A percentile compares a stretch with the other conserved stretches of the same genome.
Conservation (phyloP, 208 protist species). For the Baffinella frigidus region DNA sequence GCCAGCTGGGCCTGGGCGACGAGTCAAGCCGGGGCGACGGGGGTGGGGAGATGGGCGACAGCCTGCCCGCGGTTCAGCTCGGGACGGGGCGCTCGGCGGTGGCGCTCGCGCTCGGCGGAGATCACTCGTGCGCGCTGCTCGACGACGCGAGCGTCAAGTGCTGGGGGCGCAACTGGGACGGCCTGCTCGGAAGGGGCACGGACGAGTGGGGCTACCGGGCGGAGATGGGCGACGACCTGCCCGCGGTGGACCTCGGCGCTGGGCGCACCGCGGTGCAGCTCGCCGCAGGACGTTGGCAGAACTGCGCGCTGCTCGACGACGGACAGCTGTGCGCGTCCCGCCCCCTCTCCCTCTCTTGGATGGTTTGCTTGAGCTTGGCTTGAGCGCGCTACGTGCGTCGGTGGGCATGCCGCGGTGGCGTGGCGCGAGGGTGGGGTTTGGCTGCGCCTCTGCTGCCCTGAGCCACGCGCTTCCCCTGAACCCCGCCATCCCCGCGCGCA, state of each 20-base stretch:
- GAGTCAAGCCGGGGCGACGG: background rate
- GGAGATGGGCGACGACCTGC: background rate
- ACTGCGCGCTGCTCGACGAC: background rate
- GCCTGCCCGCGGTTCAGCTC: background rate
- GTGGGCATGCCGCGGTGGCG: too few relatives aligned
- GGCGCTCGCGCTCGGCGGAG: background rate
- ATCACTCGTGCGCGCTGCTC: background rate
- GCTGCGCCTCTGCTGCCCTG: background rate
- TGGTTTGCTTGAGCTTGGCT: too few relatives aligned
- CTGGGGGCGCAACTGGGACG: background rate
- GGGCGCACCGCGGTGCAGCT: background rate
- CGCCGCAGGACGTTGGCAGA: background rate
- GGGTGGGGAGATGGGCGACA: background rate
- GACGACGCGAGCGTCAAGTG: background rate
- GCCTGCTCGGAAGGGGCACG: background rate
- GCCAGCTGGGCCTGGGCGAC: constrained; percentile 1
- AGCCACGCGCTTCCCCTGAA: background rate
- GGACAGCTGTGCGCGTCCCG: too few relatives aligned
- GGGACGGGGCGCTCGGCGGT: background rate
- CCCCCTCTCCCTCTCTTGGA: too few relatives aligned
- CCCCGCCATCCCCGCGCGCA: too few relatives aligned
- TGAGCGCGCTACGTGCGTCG: too few relatives aligned
- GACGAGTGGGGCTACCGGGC: background rate
- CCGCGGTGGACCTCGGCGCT: background rate
- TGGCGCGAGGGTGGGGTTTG: too few relatives aligned